Percentiles rank a stretch among this genome's conserved stretches.
Conservation (phyloP, 164 flowering plant species). For the Magnolia officinalis region DNA sequence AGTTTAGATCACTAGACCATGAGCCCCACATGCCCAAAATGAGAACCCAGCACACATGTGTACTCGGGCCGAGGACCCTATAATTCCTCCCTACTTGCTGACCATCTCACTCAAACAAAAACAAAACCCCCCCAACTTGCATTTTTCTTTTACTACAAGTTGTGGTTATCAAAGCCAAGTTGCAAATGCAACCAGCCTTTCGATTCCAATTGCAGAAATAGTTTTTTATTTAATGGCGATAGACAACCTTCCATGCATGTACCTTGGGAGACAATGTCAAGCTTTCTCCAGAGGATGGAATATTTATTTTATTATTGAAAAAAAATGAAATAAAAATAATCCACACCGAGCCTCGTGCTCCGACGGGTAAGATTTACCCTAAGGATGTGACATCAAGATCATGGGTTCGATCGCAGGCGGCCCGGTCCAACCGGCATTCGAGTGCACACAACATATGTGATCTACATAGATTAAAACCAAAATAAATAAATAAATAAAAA, state of each 20-base stretch:
- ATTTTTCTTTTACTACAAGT: conserved; percentile 17
- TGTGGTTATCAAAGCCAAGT: conserved; percentile 22
- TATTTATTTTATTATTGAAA: not conserved
- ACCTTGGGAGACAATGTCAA: conserved; percentile 1
- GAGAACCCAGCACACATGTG: not conserved
- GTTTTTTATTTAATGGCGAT: conserved; percentile 9
- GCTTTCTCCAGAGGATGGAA: not conserved
- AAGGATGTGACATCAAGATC: not conserved
- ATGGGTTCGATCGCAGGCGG: too few relatives aligned
- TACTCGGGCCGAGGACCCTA: not conserved
- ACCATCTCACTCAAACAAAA: conserved; percentile 9
- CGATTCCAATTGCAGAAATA: conserved; percentile 12
- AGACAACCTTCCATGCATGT: not conserved
- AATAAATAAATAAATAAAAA: not conserved
- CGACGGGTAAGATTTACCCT: not conserved
- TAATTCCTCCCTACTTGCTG: conserved; percentile 21
- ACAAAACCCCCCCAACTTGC: conserved; percentile 22
- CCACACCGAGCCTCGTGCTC: not conserved
- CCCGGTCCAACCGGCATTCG: too few relatives aligned
- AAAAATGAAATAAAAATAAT: too few relatives aligned
- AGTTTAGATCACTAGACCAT: not conserved
- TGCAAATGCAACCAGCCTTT: conserved; percentile 16
- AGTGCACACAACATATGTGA: too few relatives aligned
- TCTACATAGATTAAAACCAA: not conserved
- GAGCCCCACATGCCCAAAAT: not conserved